phyloP scores from a whole-genome alignment of 805 yeast species.

The Schwanniomyces occidentalis region DNA sequence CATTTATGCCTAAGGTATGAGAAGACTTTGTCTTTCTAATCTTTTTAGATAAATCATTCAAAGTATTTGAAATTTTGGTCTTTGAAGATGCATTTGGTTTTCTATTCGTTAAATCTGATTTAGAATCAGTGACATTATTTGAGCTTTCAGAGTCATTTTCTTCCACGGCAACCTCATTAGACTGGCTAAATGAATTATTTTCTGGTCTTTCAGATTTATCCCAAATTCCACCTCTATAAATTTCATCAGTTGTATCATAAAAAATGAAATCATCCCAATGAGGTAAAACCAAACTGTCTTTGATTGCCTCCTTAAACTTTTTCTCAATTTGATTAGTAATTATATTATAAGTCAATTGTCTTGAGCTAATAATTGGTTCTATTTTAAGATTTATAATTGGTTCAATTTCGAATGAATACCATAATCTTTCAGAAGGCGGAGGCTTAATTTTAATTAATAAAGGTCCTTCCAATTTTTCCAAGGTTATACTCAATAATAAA shows the following conservation, averaged over 20 bases:
- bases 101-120: constrained; percentile 8
- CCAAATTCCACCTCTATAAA: constrained; percentile 95
- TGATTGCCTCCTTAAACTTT: constrained; percentile 74
- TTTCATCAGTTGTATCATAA: constrained; percentile 61
- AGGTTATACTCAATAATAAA: constrained; percentile 65
- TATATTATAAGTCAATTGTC: constrained; percentile 74
- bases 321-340: constrained; percentile 79
- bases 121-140: constrained; percentile 9
- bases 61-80: constrained; percentile 19
- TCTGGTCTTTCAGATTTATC: constrained; percentile 39
- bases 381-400: constrained; percentile 74
- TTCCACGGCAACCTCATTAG: constrained; percentile 1
- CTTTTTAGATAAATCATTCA: constrained; percentile 26
- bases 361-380: constrained; percentile 89
- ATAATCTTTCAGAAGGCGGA: constrained; percentile 86
- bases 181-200: constrained; percentile 1
- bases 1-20: constrained; percentile 22
- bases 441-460: constrained; percentile 71
- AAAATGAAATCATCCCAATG: constrained; percentile 85
- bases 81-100: constrained; percentile 9
- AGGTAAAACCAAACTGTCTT: constrained; percentile 80
- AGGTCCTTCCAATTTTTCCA: constrained; percentile 73
- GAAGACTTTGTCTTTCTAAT: constrained; percentile 25
- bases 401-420: constrained; percentile 85
- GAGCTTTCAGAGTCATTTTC: background rate